phyloP scores from a whole-genome alignment of 371 early-diverging fungal species.

The Funneliformis caledonium region DNA sequence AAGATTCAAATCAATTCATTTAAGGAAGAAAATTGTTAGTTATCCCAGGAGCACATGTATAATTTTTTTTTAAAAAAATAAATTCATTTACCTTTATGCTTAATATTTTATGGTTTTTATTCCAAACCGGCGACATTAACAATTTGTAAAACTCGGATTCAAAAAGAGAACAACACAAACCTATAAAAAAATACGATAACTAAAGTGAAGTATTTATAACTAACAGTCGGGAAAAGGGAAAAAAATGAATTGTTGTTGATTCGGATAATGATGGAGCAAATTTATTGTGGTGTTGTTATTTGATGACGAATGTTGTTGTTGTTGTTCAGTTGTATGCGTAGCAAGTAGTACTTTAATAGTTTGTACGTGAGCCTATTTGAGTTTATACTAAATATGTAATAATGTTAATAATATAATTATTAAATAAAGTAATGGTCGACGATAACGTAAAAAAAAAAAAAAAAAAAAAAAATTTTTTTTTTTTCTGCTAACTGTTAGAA shows the following conservation, averaged over 20 bases:
- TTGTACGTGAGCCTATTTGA: neutral
- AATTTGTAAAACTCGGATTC: neutral
- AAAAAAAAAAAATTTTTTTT: neutral
- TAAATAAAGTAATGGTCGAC: neutral
- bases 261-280: constrained; percentile 1
- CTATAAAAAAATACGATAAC: neutral
- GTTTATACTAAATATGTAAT: neutral
- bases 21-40: neutral
- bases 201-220: constrained; percentile 3
- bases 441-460: neutral
- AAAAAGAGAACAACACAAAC: neutral
- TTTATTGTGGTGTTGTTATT: neutral
- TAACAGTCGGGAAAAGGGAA: neutral
- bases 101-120: neutral
- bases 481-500: neutral
- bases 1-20: neutral
- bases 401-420: neutral
- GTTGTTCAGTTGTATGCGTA: constrained; percentile 1
- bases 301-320: neutral
- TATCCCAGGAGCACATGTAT: neutral
- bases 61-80: neutral
- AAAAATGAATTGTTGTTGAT: neutral
- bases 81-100: neutral
- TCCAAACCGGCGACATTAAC: constrained; percentile 2
- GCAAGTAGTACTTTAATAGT: neutral